Percentiles rank a stretch among this genome's conserved stretches.
phyloP scores from a whole-genome alignment of 108 stramenopile genomes.

The Parmales sp. region DNA sequence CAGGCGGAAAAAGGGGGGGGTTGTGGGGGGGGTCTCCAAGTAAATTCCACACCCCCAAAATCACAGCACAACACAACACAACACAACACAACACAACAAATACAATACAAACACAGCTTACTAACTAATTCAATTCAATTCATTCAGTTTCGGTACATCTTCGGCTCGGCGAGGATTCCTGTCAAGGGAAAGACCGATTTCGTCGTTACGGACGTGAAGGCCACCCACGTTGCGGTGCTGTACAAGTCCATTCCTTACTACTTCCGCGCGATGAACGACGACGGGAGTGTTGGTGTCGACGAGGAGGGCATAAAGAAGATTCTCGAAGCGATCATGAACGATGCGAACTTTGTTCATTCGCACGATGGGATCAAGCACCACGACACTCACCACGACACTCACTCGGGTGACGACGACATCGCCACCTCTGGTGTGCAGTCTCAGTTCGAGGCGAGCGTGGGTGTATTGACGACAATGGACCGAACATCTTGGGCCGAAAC shows the following conservation, averaged over 20 bases:
- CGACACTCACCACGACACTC: too few species aligned
- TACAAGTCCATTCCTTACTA: slow-evolving; percentile 58
- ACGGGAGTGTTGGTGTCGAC: slow-evolving; percentile 59
- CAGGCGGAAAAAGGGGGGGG: too few species aligned
- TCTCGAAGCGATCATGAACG: slow-evolving; percentile 44
- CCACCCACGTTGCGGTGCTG: slow-evolving; percentile 59
- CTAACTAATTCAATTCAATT: too few species aligned
- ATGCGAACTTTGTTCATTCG: slow-evolving; percentile 31
- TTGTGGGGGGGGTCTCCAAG: too few species aligned
- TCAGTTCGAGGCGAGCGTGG: slow-evolving; percentile 35
- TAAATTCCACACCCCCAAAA: too few species aligned
- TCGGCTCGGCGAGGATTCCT: slow-evolving; percentile 54
- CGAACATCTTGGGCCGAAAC: slow-evolving; percentile 63
- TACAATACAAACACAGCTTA: too few species aligned
- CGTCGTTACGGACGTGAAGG: slow-evolving; percentile 45
- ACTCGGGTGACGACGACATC: too few species aligned
- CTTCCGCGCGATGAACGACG: slow-evolving; percentile 56
- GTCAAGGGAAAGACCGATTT: slow-evolving; percentile 36
- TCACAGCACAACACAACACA: too few species aligned
- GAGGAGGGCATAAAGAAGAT: slow-evolving; percentile 64
- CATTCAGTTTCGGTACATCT: slow-evolving; percentile 17
- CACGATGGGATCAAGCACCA: slow-evolving; percentile 22
- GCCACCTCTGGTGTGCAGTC: neutral
- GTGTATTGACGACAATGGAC: slow-evolving; percentile 62
- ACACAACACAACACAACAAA: too few species aligned